Evolutionary conservation across 2,329 filamentous ascomycete genomes (phyloP).

Genomic region (Acrodontium crateriforme): DNA sequence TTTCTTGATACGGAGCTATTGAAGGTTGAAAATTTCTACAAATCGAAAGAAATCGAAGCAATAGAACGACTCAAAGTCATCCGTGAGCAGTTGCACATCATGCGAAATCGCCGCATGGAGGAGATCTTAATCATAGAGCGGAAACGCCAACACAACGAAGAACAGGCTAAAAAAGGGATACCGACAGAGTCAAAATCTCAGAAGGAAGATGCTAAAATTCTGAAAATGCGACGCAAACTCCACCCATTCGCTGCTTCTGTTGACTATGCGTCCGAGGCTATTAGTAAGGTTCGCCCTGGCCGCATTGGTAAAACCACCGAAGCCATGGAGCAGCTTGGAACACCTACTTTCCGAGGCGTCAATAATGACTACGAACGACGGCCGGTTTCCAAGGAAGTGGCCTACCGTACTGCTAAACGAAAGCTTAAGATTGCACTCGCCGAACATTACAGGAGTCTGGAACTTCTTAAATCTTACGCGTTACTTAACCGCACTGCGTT

Average conservation of each 20-base stretch:
- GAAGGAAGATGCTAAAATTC: neutral
- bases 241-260: neutral
- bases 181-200: too few relatives aligned
- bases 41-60: slow-evolving; percentile 73
- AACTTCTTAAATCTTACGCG: slow-evolving; percentile 83
- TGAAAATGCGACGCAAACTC: too few relatives aligned
- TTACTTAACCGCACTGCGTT: slow-evolving; percentile 86
- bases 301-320: slow-evolving; percentile 43
- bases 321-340: slow-evolving; percentile 26
- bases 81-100: slow-evolving; percentile 77
- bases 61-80: slow-evolving; percentile 56
- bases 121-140: slow-evolving; percentile 41
- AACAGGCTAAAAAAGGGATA: too few relatives aligned
- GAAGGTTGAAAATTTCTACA: slow-evolving; percentile 91
- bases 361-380: slow-evolving; percentile 4
- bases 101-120: slow-evolving; percentile 69
- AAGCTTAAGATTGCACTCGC: slow-evolving; percentile 85
- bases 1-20: slow-evolving; percentile 73
- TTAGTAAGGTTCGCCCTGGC: slow-evolving; percentile 24
- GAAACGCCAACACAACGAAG: slow-evolving; percentile 1
- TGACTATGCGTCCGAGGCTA: slow-evolving; percentile 4
- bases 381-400: slow-evolving; percentile 40
- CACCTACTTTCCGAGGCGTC: slow-evolving; percentile 22
- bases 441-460: slow-evolving; percentile 84
- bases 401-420: slow-evolving; percentile 76